Evolutionary conservation across 1,139 yeast species (phyloP).

Genomic region (Lodderomyces parapsilosis): DNA sequence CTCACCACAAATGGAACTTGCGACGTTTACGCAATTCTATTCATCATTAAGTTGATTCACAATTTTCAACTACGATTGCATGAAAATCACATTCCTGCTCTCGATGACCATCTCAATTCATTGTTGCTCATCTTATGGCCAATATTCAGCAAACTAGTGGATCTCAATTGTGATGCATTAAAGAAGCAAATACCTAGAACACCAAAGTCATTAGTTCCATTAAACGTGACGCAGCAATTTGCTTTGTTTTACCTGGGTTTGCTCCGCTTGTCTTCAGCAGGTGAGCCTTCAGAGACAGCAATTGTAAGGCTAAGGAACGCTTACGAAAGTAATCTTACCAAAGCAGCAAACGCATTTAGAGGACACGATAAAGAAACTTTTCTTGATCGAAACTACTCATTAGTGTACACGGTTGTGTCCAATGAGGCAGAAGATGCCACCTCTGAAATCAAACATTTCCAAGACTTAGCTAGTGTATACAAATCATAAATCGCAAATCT

Average conservation of each 20-base stretch:
- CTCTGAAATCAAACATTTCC: constrained; percentile 62
- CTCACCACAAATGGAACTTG: constrained; percentile 33
- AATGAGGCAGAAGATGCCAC: constrained; percentile 51
- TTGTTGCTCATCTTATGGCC: constrained; percentile 80
- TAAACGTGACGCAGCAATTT: constrained; percentile 69
- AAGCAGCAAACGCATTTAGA: constrained; percentile 48
- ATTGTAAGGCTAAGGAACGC: constrained; percentile 71
- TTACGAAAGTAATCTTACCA: constrained; percentile 76
- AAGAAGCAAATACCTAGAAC: constrained; percentile 29
- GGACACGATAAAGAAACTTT: constrained; percentile 62
- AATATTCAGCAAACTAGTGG: constrained; percentile 72
- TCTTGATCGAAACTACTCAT: constrained; percentile 71
- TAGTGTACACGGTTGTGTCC: constrained; percentile 48
- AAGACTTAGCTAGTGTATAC: constrained; percentile 60
- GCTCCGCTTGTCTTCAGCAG: constrained; percentile 51
- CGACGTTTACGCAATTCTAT: constrained; percentile 76
- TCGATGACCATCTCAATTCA: constrained; percentile 71
- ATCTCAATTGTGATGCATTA: constrained; percentile 71
- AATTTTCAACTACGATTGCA: constrained; percentile 62
- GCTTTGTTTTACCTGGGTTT: constrained; percentile 74
- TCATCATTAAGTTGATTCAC: constrained; percentile 75
- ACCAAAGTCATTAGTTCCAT: constrained; percentile 51
- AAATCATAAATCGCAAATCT: constrained; percentile 37
- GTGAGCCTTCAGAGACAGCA: constrained; percentile 75
- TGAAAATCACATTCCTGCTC: constrained; percentile 65